Conservation (phyloP, 352 stramenopile genomes). For the Thraustochytrium striatum region DNA sequence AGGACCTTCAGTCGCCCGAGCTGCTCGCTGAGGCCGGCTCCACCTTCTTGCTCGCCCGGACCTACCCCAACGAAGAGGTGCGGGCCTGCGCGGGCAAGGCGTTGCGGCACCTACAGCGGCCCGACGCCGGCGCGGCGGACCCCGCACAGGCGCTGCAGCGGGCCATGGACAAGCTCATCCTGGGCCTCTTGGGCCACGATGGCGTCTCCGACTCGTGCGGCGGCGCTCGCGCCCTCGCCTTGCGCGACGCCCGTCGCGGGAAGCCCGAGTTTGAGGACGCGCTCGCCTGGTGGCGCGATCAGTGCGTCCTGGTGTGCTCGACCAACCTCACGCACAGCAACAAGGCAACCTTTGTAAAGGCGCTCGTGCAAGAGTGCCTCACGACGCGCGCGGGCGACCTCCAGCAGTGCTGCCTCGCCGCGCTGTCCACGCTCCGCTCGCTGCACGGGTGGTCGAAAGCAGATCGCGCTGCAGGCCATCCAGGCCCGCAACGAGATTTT, state of each 20-base stretch:
- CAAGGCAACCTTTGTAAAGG: conserved; percentile 26
- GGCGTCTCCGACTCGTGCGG: conserved; percentile 15
- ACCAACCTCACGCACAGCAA: conserved; percentile 8
- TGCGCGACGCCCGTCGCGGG: not conserved
- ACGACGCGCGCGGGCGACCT: not conserved
- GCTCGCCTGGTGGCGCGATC: conserved; percentile 18
- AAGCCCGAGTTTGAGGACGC: conserved; percentile 8
- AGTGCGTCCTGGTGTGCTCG: conserved; percentile 23
- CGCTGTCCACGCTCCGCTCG: not conserved
- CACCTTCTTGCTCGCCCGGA: conserved; percentile 16
- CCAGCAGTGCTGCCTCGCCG: not conserved
- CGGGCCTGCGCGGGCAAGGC: not conserved
- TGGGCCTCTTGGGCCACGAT: conserved; percentile 6
- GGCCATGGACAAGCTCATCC: conserved; percentile 34
- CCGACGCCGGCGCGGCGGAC: not conserved
- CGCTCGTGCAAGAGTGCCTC: conserved; percentile 28
- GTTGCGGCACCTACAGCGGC: not conserved
- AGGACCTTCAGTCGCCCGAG: conserved; percentile 19
- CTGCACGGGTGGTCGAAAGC: conserved; percentile 29
- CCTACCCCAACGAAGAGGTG: conserved; percentile 15
- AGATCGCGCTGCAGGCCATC: conserved; percentile 23
- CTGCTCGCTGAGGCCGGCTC: conserved; percentile 14
- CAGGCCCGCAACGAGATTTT: conserved; percentile 28
- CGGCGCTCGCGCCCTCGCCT: not conserved
- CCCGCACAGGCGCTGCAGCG: not conserved